Percentiles rank a stretch among this genome's conserved stretches.
phyloP scores from a whole-genome alignment of 768 basidiomycete genomes.

The Calvatia gigantea region DNA sequence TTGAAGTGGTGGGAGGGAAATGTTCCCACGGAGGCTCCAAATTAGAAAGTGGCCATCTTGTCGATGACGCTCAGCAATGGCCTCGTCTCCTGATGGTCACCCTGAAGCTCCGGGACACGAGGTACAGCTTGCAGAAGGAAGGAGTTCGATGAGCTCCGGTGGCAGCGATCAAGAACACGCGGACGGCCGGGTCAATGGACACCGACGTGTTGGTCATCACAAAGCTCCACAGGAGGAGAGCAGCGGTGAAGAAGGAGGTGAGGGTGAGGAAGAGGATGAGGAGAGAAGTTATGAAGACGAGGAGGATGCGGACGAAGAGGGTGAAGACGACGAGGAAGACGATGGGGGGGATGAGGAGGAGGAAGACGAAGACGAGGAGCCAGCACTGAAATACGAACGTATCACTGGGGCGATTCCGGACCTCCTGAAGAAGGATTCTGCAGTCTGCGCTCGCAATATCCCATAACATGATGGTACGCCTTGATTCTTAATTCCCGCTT shows the following conservation, averaged over 20 bases:
- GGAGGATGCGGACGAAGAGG: slow-evolving; percentile 19
- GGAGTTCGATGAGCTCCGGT: slow-evolving; percentile 9
- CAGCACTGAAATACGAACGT: slow-evolving; percentile 86
- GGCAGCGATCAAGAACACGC: slow-evolving; percentile 8
- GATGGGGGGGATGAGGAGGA: slow-evolving; percentile 54
- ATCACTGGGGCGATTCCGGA: slow-evolving; percentile 70
- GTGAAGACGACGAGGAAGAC: slow-evolving; percentile 38
- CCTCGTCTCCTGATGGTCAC: slow-evolving; percentile 10
- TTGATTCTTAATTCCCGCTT: neutral
- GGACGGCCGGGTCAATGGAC: neutral
- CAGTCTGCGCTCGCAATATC: slow-evolving; percentile 78
- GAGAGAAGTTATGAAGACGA: slow-evolving; percentile 25
- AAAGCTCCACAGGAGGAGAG: neutral
- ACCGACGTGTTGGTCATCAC: neutral
- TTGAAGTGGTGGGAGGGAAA: too few species aligned
- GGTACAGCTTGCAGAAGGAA: slow-evolving; percentile 12
- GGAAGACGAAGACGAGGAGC: slow-evolving; percentile 86
- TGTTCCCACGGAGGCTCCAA: too few species aligned
- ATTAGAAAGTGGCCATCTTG: too few species aligned
- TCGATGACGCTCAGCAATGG: neutral
- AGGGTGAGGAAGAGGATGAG: slow-evolving; percentile 23
- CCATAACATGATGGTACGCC: slow-evolving; percentile 62
- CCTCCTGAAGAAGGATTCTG: slow-evolving; percentile 85
- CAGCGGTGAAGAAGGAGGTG: slow-evolving; percentile 12
- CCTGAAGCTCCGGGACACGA: neutral